Conservation (phyloP, 164 flowering plant genomes). For the Chimonanthus praecox region DNA sequence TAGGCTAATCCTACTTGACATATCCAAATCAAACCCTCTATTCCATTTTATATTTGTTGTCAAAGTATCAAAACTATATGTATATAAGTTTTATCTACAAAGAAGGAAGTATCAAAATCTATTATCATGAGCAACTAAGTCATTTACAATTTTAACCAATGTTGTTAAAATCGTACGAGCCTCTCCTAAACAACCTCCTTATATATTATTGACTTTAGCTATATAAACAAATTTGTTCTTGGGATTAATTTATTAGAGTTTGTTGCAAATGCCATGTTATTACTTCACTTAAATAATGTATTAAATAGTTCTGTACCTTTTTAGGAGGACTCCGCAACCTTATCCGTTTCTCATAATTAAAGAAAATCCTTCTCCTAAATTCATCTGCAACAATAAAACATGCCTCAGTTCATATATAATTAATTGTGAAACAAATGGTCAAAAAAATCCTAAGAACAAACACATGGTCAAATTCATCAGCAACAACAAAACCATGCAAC, state of each 20-base stretch:
- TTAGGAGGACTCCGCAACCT: conserved; percentile 86
- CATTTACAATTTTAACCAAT: too few relatives aligned
- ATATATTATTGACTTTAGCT: neutral
- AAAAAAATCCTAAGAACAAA: neutral
- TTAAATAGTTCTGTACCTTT: conserved; percentile 49
- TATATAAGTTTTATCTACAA: too few relatives aligned
- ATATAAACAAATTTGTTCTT: neutral
- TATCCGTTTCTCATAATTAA: conserved; percentile 90
- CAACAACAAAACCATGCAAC: neutral
- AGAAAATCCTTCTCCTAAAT: conserved; percentile 80
- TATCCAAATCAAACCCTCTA: too few relatives aligned
- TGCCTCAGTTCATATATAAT: neutral
- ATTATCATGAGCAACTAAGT: too few relatives aligned
- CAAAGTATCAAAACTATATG: too few relatives aligned
- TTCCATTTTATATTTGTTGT: too few relatives aligned
- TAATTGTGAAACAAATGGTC: neutral
- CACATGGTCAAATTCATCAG: neutral
- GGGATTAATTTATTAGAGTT: neutral
- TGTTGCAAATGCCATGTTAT: neutral
- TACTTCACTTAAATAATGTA: neutral
- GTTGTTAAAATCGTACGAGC: too few relatives aligned
- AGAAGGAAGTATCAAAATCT: too few relatives aligned
- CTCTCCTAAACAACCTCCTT: too few relatives aligned
- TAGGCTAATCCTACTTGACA: too few relatives aligned
- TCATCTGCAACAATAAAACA: conserved; percentile 47